phyloP scores from a whole-genome alignment of 1,139 yeast species.

The Diutina rugosa region DNA sequence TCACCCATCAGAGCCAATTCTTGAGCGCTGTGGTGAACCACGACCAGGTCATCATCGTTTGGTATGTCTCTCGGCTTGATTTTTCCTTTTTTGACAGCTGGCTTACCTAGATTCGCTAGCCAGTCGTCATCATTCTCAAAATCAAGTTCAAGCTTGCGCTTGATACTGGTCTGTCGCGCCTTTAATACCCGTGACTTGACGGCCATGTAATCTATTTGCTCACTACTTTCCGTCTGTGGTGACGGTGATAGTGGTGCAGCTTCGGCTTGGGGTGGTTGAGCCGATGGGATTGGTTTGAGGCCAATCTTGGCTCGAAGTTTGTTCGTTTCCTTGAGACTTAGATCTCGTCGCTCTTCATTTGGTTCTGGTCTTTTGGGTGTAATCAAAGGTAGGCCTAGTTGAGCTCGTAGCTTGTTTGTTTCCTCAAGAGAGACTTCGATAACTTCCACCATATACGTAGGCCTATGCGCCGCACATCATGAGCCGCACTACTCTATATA shows the following conservation, averaged over 20 bases:
- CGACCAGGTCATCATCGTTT: background rate
- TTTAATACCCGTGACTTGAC: slow-evolving; percentile 8
- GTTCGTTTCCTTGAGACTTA: slow-evolving; percentile 4
- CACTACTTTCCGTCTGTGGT: background rate
- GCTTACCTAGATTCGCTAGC: background rate
- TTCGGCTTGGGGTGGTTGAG: slow-evolving; percentile 5
- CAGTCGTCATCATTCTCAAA: background rate
- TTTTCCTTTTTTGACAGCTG: background rate
- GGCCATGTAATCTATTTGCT: slow-evolving; percentile 3
- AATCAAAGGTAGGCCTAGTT: slow-evolving; percentile 37
- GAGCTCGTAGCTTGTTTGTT: slow-evolving; percentile 35
- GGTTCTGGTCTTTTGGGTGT: background rate
- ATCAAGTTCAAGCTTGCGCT: slow-evolving; percentile 8
- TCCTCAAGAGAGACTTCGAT: slow-evolving; percentile 32
- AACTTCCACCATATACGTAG: slow-evolving; percentile 3
- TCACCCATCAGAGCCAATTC: background rate
- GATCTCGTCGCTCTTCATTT: background rate
- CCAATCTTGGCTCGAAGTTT: slow-evolving; percentile 6
- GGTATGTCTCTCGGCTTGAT: background rate
- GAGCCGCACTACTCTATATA: background rate
- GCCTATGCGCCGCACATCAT: background rate
- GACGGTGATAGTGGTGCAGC: slow-evolving; percentile 3
- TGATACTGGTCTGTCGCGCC: slow-evolving; percentile 11
- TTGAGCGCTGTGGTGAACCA: background rate
- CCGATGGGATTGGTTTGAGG: slow-evolving; percentile 6